Evolutionary conservation across 805 yeast genomes (phyloP), one percentile per base, ranked within the genome.

Genomic region (Blastobotrys terrestris): DNA sequence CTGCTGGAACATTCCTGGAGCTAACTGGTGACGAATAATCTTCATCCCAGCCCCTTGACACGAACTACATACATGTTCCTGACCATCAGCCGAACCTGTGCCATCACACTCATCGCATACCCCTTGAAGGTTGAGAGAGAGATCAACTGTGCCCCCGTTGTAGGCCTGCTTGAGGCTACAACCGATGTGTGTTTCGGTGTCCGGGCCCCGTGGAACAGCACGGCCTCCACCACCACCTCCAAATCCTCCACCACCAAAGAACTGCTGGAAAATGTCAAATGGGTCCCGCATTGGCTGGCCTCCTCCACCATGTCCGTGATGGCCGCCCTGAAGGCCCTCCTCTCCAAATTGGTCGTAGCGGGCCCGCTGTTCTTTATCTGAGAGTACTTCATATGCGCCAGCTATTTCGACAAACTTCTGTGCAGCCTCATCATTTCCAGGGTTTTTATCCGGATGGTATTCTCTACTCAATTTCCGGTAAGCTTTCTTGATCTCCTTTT

Each of bases 381-480:
- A 79, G 55, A 92, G 76, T 14, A 89, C 76, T 70, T 92, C 97
- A 67, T 92, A 92, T 0, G 98, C 98, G 63, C 86, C 95, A 14
- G 96, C 96, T 26, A 94, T 79, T 68, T 90, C 95, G 49, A 94
- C 84, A 67, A 91, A 94, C 69, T 80, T 84, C 48, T 85, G 84
- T 58, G 87, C 90, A 0, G 97, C 96, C 26, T 78, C 85, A 6
- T 87, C 62, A 60, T 84, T 80, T 4, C 84, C 85, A 3, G 85
- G 84, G 66, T 92, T 94, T 72, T 92, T 92, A 69, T 92, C 99
- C 1, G 99, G 99, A 65, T 92, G 99, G 69, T 79, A 89, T 64
- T 87, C 87, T 67, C 88, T 85, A 59, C 91, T 83, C 58, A 92
- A 71, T 52, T 80, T 78, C 59, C 96, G 74, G 67, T 91, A 91